Evolutionary conservation across 2,329 filamentous ascomycete genomes (phyloP).

Genomic region (Chrysoporthe puriensis): DNA sequence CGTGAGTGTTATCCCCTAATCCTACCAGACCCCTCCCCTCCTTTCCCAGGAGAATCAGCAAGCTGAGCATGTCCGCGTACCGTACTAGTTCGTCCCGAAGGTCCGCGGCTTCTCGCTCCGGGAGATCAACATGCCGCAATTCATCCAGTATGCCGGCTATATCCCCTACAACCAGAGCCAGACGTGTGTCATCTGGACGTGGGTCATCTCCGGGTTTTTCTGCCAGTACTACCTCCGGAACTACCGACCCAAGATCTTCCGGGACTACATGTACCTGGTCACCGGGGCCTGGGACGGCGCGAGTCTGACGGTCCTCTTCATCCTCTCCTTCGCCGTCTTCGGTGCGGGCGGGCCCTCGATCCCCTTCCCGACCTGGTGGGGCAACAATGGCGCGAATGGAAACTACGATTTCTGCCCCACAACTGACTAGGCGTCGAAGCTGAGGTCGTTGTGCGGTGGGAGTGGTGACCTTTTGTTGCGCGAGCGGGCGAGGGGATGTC

Average conservation of each 20-base stretch:
- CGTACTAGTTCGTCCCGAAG: constrained; percentile 49
- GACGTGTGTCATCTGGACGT: constrained; percentile 57
- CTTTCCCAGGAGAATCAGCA: not conserved
- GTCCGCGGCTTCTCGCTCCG: constrained; percentile 45
- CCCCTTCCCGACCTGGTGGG: constrained; percentile 59
- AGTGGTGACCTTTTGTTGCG: not conserved
- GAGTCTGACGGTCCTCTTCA: constrained; percentile 51
- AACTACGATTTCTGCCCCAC: constrained; percentile 53
- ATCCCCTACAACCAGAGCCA: constrained; percentile 59
- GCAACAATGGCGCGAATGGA: constrained; percentile 50
- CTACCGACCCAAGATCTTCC: constrained; percentile 55
- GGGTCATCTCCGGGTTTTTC: constrained; percentile 50
- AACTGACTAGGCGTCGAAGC: constrained; percentile 5
- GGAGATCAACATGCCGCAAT: constrained; percentile 57
- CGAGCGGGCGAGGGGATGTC: not conserved
- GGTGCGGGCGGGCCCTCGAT: constrained; percentile 49
- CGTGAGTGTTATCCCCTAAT: constrained; percentile 37
- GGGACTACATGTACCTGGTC: constrained; percentile 57
- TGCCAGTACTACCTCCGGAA: constrained; percentile 57
- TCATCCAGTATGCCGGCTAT: constrained; percentile 58
- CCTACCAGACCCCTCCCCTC: not conserved
- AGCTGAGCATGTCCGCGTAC: constrained; percentile 9
- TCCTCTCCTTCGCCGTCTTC: constrained; percentile 60
- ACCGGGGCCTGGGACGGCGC: constrained; percentile 58
- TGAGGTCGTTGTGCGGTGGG: constrained; percentile 3